These are phyloP conservation scores for Aspergillus pseudoglaucus DNA, from an alignment of 2,329 filamentous ascomycete species.

Conservation along the genomic window DNA sequence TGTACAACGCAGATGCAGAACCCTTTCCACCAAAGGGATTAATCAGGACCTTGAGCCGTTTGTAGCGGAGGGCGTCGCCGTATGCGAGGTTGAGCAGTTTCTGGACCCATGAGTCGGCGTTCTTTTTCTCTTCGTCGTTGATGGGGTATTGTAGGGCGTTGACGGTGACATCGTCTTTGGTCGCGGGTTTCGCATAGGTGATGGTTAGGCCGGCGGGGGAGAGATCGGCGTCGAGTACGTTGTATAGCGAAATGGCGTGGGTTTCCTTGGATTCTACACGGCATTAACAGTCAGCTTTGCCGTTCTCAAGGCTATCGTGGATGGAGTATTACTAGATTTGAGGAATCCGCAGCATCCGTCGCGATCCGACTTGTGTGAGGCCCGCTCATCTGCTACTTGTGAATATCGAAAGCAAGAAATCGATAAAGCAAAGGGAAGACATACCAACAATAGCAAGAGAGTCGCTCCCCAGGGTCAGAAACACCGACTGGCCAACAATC, in stretches of 20 bases:
- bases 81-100: constrained; percentile 66
- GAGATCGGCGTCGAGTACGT: constrained; percentile 74
- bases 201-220: constrained; percentile 58
- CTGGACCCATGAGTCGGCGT: constrained; percentile 56
- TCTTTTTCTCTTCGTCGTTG: constrained; percentile 44
- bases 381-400: constrained; percentile 45
- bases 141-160: constrained; percentile 57
- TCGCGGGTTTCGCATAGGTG: constrained; percentile 60
- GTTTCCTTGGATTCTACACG: constrained; percentile 43
- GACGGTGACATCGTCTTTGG: constrained; percentile 55
- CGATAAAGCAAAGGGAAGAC: constrained; percentile 6
- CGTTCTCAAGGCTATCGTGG: background rate
- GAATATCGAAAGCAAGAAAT: background rate
- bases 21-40: constrained; percentile 90
- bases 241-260: constrained; percentile 66
- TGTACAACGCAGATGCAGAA: constrained; percentile 64
- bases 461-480: constrained; percentile 55
- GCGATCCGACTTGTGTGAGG: constrained; percentile 42
- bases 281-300: background rate
- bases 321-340: constrained; percentile 39
- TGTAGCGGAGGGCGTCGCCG: constrained; percentile 58
- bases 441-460: constrained; percentile 54
- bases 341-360: constrained; percentile 51
- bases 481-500: constrained; percentile 52
- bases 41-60: constrained; percentile 78